A percentile compares a stretch with the other conserved stretches of the same genome.
phyloP scores from a whole-genome alignment of 768 basidiomycete genomes.

The Pleurotus giganteus region DNA sequence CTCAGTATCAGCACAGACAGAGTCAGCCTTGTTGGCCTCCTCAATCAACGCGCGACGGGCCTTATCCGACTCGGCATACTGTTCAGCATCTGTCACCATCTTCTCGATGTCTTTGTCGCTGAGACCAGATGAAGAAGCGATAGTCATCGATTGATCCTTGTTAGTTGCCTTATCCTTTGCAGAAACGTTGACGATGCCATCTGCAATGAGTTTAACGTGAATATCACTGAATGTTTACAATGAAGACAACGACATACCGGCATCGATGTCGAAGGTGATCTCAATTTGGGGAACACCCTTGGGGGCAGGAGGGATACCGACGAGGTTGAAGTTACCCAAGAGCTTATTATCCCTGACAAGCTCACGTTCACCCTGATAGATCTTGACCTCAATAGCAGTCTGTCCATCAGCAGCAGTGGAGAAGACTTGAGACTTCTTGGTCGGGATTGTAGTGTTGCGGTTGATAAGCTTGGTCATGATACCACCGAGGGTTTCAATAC shows the following conservation, averaged over 20 bases:
- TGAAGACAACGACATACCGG: constrained; percentile 47
- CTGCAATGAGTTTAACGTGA: constrained; percentile 27
- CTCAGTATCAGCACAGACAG: constrained; percentile 91
- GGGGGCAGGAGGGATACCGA: constrained; percentile 89
- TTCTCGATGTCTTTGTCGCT: constrained; percentile 95
- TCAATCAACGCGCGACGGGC: constrained; percentile 85
- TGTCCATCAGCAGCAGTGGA: constrained; percentile 99
- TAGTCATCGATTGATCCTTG: constrained; percentile 96
- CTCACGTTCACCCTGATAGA: constrained; percentile 99
- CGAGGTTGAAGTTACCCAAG: constrained; percentile 98
- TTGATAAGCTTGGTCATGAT: constrained; percentile 99
- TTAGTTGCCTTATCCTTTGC: constrained; percentile 92
- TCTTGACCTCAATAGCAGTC: constrained; percentile 99
- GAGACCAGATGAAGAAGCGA: constrained; percentile 95
- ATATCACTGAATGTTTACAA: background rate
- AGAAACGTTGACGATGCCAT: constrained; percentile 96
- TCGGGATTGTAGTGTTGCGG: constrained; percentile 98
- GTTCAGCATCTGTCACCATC: constrained; percentile 94
- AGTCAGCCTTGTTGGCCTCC: constrained; percentile 95
- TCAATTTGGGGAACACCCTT: constrained; percentile 85
- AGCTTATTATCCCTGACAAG: constrained; percentile 98
- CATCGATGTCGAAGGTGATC: constrained; percentile 96
- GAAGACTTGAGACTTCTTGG: constrained; percentile 99
- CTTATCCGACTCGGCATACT: constrained; percentile 93
- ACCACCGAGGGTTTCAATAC: constrained; percentile 96